phyloP scores from a whole-genome alignment of 805 yeast species.

The Brettanomyces custersianus region DNA sequence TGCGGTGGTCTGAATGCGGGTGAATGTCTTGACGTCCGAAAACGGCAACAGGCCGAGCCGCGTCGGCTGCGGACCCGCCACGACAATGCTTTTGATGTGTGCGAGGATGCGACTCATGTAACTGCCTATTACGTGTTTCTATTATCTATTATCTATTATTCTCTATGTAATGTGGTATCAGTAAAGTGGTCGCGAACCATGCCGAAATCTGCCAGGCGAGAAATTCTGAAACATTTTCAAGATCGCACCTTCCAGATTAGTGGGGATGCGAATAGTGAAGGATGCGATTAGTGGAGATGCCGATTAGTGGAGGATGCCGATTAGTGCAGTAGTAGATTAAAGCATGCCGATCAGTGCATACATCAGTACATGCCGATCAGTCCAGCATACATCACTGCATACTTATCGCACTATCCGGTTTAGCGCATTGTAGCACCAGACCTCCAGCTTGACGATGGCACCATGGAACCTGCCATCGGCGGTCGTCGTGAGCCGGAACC shows the following conservation, averaged over 20 bases:
- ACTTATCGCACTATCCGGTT: conserved; percentile 7
- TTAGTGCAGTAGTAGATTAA: background rate
- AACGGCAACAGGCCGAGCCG: conserved; percentile 47
- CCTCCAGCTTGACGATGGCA: conserved; percentile 8
- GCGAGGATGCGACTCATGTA: too few species aligned
- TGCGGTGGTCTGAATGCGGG: conserved; percentile 48
- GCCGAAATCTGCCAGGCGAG: too few species aligned
- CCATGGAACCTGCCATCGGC: conserved; percentile 5
- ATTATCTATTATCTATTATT: too few species aligned
- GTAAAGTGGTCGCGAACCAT: too few species aligned
- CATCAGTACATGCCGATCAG: background rate
- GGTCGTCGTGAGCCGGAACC: conserved; percentile 15
- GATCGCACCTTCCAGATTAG: too few species aligned
- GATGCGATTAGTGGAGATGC: too few species aligned
- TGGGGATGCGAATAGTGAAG: too few species aligned
- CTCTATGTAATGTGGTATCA: too few species aligned
- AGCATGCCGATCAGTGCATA: background rate
- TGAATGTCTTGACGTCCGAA: conserved; percentile 37
- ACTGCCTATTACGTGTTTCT: too few species aligned
- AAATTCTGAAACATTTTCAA: too few species aligned
- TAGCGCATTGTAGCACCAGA: conserved; percentile 13
- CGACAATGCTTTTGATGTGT: conserved; percentile 1
- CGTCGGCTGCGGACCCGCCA: conserved; percentile 13
- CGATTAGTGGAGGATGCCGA: too few species aligned
- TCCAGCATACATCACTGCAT: background rate